Base-by-base conservation (phyloP, 2,329 filamentous ascomycete genomes). In the Ceratocystis smalleyi region DNA sequence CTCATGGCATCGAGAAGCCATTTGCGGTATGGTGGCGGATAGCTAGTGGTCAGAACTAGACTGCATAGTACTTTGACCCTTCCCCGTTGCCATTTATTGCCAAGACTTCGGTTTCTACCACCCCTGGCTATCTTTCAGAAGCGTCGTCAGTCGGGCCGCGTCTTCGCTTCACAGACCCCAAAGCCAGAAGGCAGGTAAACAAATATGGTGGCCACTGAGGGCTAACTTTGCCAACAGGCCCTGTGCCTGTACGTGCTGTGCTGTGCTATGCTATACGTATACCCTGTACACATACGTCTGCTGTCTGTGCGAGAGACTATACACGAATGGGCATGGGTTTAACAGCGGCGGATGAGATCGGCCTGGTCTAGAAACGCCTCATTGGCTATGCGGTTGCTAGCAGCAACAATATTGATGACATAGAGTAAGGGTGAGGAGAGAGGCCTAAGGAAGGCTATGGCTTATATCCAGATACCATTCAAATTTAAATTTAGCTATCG, bases 121-220 rank as follows among this genome's bases (percentile, higher is more conserved):
- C 30, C 54, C 54, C 54, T 57, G 54, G 54, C 15, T n/a, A 32
- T 57, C 54, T 57, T 35, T n/a, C 27, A 35, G 27, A 51, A 24
- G 27, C 54, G 54, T 57, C 54, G 54, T 57, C 54, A 57, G 54
- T 30, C 54, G 54, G 54, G 54, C 27, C 54, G 27, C 27, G 27
- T 57, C 54, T 30, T 57, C 54, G 54, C 54, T 57, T 57, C 54
- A 35, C 27, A 57, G 27, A 30, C 54, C 10, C 54, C 57, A 43
- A 19, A 40, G 8, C 40, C 51, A 35, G 54, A 57, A 57, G 54
- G 27, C 27, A 57, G 51, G 49, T n/a, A 43, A 17, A 43, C 7
- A 43, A 17, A 43, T 8, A 47, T 47, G n/a, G n/a, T 51, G 47
- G 24, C 12, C 24, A 22, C 47, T 15, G 7, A 27, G 27, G 54